A percentile compares a stretch with the other conserved stretches of the same genome.
phyloP scores from a whole-genome alignment of 2,329 filamentous ascomycete genomes.

The Phialophora chinensis region DNA sequence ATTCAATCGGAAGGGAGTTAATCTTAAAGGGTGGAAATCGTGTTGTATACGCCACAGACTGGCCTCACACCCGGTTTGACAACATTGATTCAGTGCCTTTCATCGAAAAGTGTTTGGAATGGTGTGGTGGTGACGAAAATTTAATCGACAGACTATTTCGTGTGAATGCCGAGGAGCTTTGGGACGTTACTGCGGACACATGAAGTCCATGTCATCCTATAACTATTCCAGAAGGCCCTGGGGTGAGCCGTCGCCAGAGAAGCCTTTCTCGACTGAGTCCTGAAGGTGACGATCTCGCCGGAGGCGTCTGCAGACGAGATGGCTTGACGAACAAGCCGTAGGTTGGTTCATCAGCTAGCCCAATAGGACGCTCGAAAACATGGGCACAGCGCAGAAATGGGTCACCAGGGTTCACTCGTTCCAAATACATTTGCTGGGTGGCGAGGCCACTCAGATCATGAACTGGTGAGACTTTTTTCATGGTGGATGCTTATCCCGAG shows the following conservation, averaged over 20 bases:
- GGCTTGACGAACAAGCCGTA: not conserved
- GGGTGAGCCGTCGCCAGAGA: not conserved
- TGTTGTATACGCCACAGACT: constrained; percentile 66
- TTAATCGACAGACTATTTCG: constrained; percentile 56
- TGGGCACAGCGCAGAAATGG: not conserved
- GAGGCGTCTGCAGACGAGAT: not conserved
- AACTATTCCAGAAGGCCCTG: not conserved
- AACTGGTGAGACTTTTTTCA: not conserved
- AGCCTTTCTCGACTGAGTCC: not conserved
- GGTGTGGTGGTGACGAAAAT: constrained; percentile 48
- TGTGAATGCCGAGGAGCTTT: constrained; percentile 62
- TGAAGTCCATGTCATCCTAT: not conserved
- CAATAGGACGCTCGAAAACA: not conserved
- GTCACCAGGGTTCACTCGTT: not conserved
- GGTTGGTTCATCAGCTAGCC: not conserved
- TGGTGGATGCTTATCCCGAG: not conserved
- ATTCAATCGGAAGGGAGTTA: constrained; percentile 58
- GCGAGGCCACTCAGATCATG: not conserved
- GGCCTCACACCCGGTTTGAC: constrained; percentile 69
- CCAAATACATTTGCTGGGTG: not conserved
- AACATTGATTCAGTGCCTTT: constrained; percentile 62
- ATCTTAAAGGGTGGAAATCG: constrained; percentile 53
- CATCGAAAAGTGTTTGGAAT: constrained; percentile 60
- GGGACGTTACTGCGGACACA: constrained; percentile 41
- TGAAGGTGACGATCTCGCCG: not conserved